Conservation (phyloP, 208 protist species). For the Wallacemonas rigidus region DNA sequence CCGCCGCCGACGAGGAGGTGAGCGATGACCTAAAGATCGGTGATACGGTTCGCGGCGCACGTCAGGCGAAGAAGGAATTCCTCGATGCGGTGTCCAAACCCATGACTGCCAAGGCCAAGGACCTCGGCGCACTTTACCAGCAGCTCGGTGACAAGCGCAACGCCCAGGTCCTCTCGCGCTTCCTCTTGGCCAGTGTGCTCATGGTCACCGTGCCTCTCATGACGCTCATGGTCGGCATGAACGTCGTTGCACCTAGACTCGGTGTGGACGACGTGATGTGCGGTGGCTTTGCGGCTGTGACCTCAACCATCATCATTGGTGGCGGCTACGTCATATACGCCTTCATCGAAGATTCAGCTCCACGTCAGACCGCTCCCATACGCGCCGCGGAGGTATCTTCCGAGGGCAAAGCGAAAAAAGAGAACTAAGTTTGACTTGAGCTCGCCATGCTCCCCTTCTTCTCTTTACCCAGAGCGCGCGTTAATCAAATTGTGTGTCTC, state of each 20-base stretch:
- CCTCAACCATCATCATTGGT: constrained; percentile 48
- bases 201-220: constrained; percentile 79
- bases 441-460: too few relatives aligned
- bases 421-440: constrained; percentile 14
- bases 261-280: constrained; percentile 46
- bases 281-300: constrained; percentile 66
- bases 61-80: constrained; percentile 55
- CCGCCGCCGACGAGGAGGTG: constrained; percentile 20
- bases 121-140: constrained; percentile 38
- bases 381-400: too few relatives aligned
- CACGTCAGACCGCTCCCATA: too few relatives aligned
- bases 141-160: constrained; percentile 39
- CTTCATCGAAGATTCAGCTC: constrained; percentile 42
- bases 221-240: constrained; percentile 60
- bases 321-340: constrained; percentile 66
- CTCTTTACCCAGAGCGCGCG: too few relatives aligned
- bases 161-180: constrained; percentile 40
- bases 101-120: constrained; percentile 57
- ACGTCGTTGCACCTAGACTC: constrained; percentile 53
- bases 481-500: too few relatives aligned
- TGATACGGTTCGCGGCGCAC: constrained; percentile 43
- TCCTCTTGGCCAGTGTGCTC: constrained; percentile 50
- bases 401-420: constrained; percentile 34
- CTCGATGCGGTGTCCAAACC: constrained; percentile 33
- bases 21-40: constrained; percentile 32